Evolutionary conservation across 73 alveolate species (phyloP).

Genomic region (Paramecium tetraurelia): DNA sequence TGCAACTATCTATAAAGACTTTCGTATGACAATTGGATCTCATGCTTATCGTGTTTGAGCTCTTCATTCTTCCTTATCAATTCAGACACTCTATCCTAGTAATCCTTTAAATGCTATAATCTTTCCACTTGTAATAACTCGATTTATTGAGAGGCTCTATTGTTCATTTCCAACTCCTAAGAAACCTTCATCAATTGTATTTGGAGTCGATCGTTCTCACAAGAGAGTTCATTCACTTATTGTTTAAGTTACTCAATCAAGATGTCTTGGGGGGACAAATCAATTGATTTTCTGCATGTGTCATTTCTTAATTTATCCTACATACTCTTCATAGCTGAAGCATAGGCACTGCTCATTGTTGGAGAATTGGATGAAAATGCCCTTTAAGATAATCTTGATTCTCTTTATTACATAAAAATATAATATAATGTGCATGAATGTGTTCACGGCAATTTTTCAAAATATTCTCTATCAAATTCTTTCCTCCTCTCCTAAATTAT

Average conservation of each 20-base stretch:
- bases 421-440: not conserved
- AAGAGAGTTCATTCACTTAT: not conserved
- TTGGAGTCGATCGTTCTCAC: not conserved
- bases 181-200: not conserved
- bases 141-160: not conserved
- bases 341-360: not conserved
- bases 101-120: conserved; percentile 12
- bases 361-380: conserved; percentile 9
- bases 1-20: not conserved
- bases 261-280: not conserved
- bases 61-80: conserved; percentile 22
- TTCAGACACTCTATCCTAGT: conserved; percentile 13
- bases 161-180: not conserved
- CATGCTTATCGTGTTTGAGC: not conserved
- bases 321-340: not conserved
- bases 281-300: not conserved
- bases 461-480: not conserved
- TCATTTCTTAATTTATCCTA: conserved; percentile 4
- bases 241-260: not conserved
- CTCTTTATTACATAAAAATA: not conserved
- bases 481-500: not conserved
- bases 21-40: not conserved
- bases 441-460: not conserved
- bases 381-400: not conserved
- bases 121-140: not conserved